Percentiles rank a stretch among this genome's conserved stretches.
These are phyloP conservation scores for Boletus hoseneyae DNA, from an alignment of 1,284 basidiomycete species.

Conservation along the genomic window DNA sequence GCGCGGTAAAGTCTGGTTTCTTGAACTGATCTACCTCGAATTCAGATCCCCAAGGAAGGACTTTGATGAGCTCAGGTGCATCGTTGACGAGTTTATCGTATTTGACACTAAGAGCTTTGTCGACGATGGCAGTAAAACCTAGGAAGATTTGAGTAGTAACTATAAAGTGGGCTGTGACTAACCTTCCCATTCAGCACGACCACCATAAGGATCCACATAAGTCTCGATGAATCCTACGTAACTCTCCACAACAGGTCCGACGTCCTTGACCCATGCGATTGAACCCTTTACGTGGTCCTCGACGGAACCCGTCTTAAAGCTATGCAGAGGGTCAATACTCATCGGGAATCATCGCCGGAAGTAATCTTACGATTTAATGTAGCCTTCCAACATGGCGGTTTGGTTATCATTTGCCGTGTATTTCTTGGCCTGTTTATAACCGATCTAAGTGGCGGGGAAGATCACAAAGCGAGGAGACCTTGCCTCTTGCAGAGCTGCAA, in stretches of 20 bases:
- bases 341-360: background rate
- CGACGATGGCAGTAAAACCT: constrained; percentile 86
- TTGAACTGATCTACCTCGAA: constrained; percentile 83
- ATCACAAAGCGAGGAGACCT: background rate
- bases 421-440: constrained; percentile 54
- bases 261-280: constrained; percentile 78
- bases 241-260: constrained; percentile 83
- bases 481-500: constrained; percentile 60
- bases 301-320: constrained; percentile 76
- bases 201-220: constrained; percentile 83
- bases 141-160: background rate
- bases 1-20: constrained; percentile 83
- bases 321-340: background rate
- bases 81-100: constrained; percentile 73
- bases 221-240: constrained; percentile 81
- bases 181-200: constrained; percentile 86
- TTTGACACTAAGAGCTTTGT: constrained; percentile 77
- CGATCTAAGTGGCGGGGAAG: background rate
- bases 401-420: constrained; percentile 73
- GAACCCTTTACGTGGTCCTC: constrained; percentile 75
- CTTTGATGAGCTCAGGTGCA: constrained; percentile 76
- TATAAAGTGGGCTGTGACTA: background rate
- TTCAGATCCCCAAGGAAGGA: constrained; percentile 77
- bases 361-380: constrained; percentile 67
- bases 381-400: constrained; percentile 68